Conservation (phyloP, 805 yeast species). For the Kodamaea nitidulidarum region DNA sequence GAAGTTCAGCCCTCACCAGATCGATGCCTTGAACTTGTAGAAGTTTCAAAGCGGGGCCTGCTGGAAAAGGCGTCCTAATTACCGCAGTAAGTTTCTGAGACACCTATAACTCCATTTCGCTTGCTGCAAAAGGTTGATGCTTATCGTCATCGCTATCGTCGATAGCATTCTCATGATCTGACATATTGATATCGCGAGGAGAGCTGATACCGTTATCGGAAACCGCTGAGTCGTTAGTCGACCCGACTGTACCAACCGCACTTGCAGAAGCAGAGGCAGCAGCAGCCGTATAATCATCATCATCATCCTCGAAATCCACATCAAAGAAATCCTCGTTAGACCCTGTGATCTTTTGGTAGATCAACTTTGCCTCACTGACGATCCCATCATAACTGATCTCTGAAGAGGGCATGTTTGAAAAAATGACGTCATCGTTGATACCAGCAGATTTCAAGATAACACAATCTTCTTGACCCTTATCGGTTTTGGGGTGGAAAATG, state of each 20-base stretch:
- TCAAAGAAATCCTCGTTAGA: constrained; percentile 94
- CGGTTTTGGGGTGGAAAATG: constrained; percentile 28
- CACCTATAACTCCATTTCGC: constrained; percentile 38
- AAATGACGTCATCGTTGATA: constrained; percentile 26
- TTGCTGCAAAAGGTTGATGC: constrained; percentile 43
- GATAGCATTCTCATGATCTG: constrained; percentile 19
- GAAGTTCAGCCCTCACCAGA: not conserved
- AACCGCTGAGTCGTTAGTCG: not conserved
- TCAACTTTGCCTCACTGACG: constrained; percentile 69
- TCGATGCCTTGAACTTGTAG: not conserved
- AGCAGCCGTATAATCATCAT: constrained; percentile 39
- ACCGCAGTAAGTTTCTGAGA: no score
- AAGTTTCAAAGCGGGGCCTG: no score
- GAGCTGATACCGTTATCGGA: constrained; percentile 4
- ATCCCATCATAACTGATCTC: constrained; percentile 92
- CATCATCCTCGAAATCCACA: constrained; percentile 94
- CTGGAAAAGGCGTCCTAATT: no score
- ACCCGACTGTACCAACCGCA: constrained; percentile 15
- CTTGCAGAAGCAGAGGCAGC: constrained; percentile 6
- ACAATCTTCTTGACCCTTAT: constrained; percentile 7
- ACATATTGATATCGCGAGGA: constrained; percentile 2
- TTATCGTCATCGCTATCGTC: constrained; percentile 25
- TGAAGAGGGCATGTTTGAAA: constrained; percentile 65
- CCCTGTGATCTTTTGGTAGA: constrained; percentile 81
- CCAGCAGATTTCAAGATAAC: constrained; percentile 15